Percentiles rank a stretch among this genome's conserved stretches.
phyloP scores from a whole-genome alignment of 192 early-diverging fungal genomes.

The Coemansia sp. region DNA sequence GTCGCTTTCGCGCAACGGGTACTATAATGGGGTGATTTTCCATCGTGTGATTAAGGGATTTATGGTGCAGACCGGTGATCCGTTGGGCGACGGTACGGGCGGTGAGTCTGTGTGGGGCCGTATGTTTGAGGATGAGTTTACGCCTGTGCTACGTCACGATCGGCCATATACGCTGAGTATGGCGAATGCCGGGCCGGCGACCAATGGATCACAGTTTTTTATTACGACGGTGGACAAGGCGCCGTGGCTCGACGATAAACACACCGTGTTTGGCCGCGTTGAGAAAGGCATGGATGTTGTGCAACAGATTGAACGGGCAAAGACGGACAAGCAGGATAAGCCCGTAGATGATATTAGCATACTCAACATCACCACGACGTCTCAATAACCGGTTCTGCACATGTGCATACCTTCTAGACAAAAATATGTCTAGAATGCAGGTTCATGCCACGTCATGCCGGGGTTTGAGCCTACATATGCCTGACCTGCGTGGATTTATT shows the following conservation, averaged over 20 bases:
- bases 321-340: constrained; percentile 85
- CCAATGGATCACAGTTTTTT: constrained; percentile 95
- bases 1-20: constrained; percentile 78
- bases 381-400: no score
- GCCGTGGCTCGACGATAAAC: constrained; percentile 97
- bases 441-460: no score
- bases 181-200: constrained; percentile 89
- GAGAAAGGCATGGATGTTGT: constrained; percentile 92
- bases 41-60: constrained; percentile 97
- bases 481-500: no score
- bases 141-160: constrained; percentile 76
- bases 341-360: constrained; percentile 68
- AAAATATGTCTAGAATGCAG: no score
- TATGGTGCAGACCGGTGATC: constrained; percentile 96
- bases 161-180: constrained; percentile 90
- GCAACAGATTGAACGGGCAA: constrained; percentile 77
- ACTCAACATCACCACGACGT: constrained; percentile 1
- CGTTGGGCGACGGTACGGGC: constrained; percentile 89
- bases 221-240: constrained; percentile 81
- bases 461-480: no score
- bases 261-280: constrained; percentile 91
- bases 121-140: constrained; percentile 95
- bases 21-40: constrained; percentile 92
- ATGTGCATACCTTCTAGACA: no score
- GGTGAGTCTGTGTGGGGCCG: constrained; percentile 89